Percentiles rank a stretch among this genome's conserved stretches.
Evolutionary conservation across 2,329 filamentous ascomycete species (phyloP).

Genomic region (Xylariaceae sp.): DNA sequence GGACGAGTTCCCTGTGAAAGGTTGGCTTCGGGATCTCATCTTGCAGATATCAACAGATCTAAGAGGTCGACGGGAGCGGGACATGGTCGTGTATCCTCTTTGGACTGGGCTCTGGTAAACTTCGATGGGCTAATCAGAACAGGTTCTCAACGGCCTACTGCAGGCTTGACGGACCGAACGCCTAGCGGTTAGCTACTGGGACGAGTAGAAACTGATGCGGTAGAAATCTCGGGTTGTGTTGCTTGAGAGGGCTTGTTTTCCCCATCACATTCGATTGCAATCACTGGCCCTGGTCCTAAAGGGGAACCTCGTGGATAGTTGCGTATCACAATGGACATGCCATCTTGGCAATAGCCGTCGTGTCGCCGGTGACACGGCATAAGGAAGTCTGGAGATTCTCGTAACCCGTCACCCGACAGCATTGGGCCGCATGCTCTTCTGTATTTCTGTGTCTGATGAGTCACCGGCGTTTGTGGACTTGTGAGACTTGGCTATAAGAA

Average conservation of each 20-base stretch:
- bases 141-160: conserved; percentile 9
- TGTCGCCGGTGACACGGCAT: conserved; percentile 11
- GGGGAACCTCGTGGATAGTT: background rate
- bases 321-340: conserved; percentile 6
- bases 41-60: conserved; percentile 20
- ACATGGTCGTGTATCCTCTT: conserved; percentile 3
- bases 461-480: background rate
- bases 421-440: conserved; percentile 10
- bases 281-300: conserved; percentile 1
- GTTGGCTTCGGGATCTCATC: conserved; percentile 19
- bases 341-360: background rate
- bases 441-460: conserved; percentile 10
- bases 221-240: background rate
- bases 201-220: conserved; percentile 1
- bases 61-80: conserved; percentile 7
- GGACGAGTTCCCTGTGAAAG: conserved; percentile 9
- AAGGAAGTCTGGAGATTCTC: conserved; percentile 6
- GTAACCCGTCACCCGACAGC: conserved; percentile 17
- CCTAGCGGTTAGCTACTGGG: background rate
- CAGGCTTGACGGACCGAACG: conserved; percentile 17
- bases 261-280: background rate
- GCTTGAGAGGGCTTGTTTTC: conserved; percentile 2
- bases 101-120: background rate
- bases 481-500: conserved; percentile 5
- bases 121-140: conserved; percentile 4